Base-by-base conservation (phyloP, 129 eudicot genomes). In the Tanacetum coccineum region DNA sequence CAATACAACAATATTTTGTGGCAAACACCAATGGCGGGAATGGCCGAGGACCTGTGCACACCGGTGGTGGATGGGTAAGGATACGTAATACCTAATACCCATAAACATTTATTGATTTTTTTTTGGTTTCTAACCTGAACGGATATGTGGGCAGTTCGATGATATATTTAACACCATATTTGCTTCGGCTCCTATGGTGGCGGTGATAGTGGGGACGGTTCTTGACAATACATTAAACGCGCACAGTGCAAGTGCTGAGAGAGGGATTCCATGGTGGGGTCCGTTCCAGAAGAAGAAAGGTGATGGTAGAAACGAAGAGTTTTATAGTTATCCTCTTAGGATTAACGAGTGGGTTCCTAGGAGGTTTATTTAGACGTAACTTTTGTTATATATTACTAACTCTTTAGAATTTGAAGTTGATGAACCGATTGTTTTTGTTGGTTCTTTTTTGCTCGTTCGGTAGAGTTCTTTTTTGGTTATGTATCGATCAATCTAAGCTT, bases 261-360 rank as follows among this genome's bases (percentile, higher is more conserved):
- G 97, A 75, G 97, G 97, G 52, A 50, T 91, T 20, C 94, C 97
- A 5, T 91, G 97, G 97, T 77, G 94, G 84, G 73, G 59, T 3
- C 97, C 96, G 8, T 91, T 91, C 70, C 97, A 87, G 66, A 79
- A 66, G 61, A 87, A 89, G 78, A 83, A 81, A 20, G 97, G 97
- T 40, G 97, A 91, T 65, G 76, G 84, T 81, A 79, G 97, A 70
- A 91, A 91, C 28, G 97, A 87, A 51, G 97, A 91, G 76, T 91
- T 91, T 63, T 91, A 91, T 76, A 81, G 90, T 68, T 86, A 74
- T 59, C 97, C 96, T 71, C 70, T 83, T 61, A 76, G 95, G 72
- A 72, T 91, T 51, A 73, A 64, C 17, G 94, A 83, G 79, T 83
- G 63, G 40, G 72, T 91, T 59, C 90, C 96, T 26, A 62, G 81